Percentiles rank a stretch among this genome's conserved stretches.
Conservation (phyloP, 306 rosid species). For the Carpinus viminea region DNA sequence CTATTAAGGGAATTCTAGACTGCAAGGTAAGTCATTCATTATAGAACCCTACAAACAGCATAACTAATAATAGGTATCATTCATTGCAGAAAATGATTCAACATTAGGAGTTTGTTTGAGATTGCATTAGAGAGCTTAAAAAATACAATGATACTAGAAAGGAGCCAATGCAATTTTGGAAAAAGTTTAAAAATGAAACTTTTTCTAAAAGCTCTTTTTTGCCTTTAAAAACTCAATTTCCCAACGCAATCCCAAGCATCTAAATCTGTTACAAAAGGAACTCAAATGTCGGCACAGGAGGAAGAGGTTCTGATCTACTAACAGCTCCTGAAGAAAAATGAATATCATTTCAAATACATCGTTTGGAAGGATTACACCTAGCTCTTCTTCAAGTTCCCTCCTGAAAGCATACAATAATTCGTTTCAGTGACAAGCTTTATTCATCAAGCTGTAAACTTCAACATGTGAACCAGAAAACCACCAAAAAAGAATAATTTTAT, state of each 20-base stretch:
- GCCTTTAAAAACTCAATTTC: too few species aligned
- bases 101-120: background rate
- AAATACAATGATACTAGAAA: too few species aligned
- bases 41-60: background rate
- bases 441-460: background rate
- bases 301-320: slow-evolving; percentile 27
- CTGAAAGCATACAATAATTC: slow-evolving; percentile 45
- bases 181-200: too few species aligned
- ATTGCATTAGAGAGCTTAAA: too few species aligned
- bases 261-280: slow-evolving; percentile 4
- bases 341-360: slow-evolving; percentile 90
- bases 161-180: too few species aligned
- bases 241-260: too few species aligned
- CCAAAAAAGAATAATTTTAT: background rate
- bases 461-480: background rate
- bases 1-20: background rate
- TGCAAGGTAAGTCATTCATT: background rate
- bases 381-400: slow-evolving; percentile 94
- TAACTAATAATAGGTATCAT: background rate
- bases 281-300: background rate
- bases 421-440: slow-evolving; percentile 13
- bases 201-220: too few species aligned
- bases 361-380: slow-evolving; percentile 77
- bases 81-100: background rate
- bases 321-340: slow-evolving; percentile 79